A percentile compares a stretch with the other conserved stretches of the same genome.
Evolutionary conservation across 257 asterid genomes (phyloP).

Genomic region (Jaltomata sinuosa): DNA sequence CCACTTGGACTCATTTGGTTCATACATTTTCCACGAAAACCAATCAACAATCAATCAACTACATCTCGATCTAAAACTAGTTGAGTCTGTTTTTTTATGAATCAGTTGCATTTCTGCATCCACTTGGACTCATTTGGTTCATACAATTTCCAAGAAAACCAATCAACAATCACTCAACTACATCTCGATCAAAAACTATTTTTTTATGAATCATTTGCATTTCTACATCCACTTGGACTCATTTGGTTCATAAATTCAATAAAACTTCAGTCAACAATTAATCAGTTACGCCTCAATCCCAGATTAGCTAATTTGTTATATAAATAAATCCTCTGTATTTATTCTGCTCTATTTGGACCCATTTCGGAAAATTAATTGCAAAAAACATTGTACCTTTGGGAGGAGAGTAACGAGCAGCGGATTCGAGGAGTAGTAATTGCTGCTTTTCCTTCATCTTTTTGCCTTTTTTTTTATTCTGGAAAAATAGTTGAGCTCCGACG

Average conservation of each 20-base stretch:
- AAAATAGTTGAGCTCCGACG: neutral
- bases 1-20: neutral
- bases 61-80: neutral
- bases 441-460: slow-evolving; percentile 40
- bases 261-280: neutral
- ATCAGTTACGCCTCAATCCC: neutral
- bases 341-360: neutral
- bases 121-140: neutral
- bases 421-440: slow-evolving; percentile 34
- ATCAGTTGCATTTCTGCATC: neutral
- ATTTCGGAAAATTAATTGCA: neutral
- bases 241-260: neutral
- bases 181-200: neutral
- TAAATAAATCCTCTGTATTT: neutral
- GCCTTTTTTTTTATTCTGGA: neutral
- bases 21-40: neutral
- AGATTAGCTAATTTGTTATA: neutral
- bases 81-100: neutral
- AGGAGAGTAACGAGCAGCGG: slow-evolving; percentile 38
- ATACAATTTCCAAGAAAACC: neutral
- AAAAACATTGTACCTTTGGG: slow-evolving; percentile 38
- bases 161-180: neutral
- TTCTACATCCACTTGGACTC: neutral
- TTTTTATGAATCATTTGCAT: neutral
- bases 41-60: neutral